Evolutionary conservation across 371 early-diverging fungal species (phyloP), one percentile per base, ranked within the genome.

Genomic region (Actinomortierella ambigua): DNA sequence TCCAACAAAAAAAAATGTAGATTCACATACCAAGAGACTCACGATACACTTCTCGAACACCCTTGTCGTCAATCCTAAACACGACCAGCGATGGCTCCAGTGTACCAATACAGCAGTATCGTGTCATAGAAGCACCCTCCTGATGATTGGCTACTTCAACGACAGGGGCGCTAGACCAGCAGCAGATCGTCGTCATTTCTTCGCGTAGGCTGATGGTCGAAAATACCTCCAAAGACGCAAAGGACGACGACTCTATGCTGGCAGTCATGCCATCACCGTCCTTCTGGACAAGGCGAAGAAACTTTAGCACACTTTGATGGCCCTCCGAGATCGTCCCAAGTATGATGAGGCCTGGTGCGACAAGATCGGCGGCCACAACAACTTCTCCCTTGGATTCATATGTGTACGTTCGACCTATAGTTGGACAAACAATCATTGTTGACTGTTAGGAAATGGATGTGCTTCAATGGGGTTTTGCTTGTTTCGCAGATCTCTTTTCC

Each of bases 1-100:
- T n/a, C n/a, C n/a, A n/a, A n/a, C n/a, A n/a, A n/a, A n/a, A n/a
- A n/a, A n/a, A n/a, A n/a, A n/a, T n/a, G n/a, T n/a, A n/a, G n/a
- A n/a, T n/a, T n/a, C n/a, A n/a, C 42, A 39, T 65, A 63, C 73
- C 59, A n/a, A 66, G 22, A 1, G 73, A 65, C 48, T 66, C 65
- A 2, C 40, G 46, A 51, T 61, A 66, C 5, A 71, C 49, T 17
- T 71, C 63, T 1, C 24, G 54, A 14, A 71, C 49, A 8, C n/a
- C 28, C 3, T 42, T 44, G 2, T 17, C 6, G 2, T 27, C 41
- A 15, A 71, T 58, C 24, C 56, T 39, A 43, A 55, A 66, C 8
- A 71, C 46, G 22, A 53, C 41, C 7, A 71, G 44, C 5, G 63
- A 62, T 0, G 73, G 73, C 46, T 65, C 73, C 48, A 71, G 41